phyloP scores from a whole-genome alignment of 495 filamentous ascomycete species.

The Tricharina praecox region DNA sequence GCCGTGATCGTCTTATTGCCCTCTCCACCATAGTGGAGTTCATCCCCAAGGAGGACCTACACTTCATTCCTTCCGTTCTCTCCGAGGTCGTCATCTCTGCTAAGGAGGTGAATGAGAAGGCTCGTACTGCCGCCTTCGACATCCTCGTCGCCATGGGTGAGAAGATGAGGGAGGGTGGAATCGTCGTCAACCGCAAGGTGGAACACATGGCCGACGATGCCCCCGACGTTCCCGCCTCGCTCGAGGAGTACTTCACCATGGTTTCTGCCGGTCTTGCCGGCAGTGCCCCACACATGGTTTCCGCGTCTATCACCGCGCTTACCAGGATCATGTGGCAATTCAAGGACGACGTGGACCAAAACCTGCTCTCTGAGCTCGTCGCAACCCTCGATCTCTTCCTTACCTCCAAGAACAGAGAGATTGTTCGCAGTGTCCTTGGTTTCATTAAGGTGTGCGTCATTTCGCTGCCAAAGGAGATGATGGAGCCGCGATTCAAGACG shows the following conservation, averaged over 20 bases:
- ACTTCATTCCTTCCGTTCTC: slow-evolving; percentile 82
- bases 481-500: slow-evolving; percentile 52
- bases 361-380: slow-evolving; percentile 57
- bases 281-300: slow-evolving; percentile 83
- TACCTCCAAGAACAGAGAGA: slow-evolving; percentile 85
- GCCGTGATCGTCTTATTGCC: slow-evolving; percentile 62
- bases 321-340: slow-evolving; percentile 86
- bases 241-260: slow-evolving; percentile 98
- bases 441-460: slow-evolving; percentile 94
- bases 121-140: slow-evolving; percentile 73
- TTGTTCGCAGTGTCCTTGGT: slow-evolving; percentile 78
- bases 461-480: slow-evolving; percentile 54
- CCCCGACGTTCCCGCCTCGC: slow-evolving; percentile 52
- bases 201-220: slow-evolving; percentile 66
- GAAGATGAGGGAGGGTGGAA: slow-evolving; percentile 55
- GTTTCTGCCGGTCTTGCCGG: slow-evolving; percentile 87
- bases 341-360: slow-evolving; percentile 37
- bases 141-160: slow-evolving; percentile 76
- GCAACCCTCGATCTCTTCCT: slow-evolving; percentile 88
- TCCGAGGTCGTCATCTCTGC: slow-evolving; percentile 85
- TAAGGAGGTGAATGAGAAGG: slow-evolving; percentile 94
- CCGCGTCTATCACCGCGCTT: slow-evolving; percentile 79
- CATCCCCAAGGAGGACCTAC: slow-evolving; percentile 54
- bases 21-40: slow-evolving; percentile 61
- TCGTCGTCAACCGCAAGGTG: slow-evolving; percentile 68